Evolutionary conservation across 1,139 yeast genomes (phyloP).

Genomic region (Debaryomyces sp.): DNA sequence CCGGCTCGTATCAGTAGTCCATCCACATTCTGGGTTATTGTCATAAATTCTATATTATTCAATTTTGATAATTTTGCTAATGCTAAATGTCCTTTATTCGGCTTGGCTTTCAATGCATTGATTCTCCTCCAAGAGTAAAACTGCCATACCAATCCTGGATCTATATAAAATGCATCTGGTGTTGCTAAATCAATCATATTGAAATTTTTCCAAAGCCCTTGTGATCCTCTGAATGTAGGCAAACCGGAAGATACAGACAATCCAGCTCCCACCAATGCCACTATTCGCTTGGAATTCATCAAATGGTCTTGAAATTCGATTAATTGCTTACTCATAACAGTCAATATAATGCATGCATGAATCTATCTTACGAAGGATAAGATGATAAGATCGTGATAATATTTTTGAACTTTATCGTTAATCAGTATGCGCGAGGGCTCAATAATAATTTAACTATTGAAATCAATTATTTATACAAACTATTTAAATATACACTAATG

Average conservation of each 20-base stretch:
- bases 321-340: conserved; percentile 21
- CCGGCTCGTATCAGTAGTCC: conserved; percentile 70
- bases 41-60: conserved; percentile 43
- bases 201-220: conserved; percentile 78
- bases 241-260: conserved; percentile 77
- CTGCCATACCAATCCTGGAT: conserved; percentile 90
- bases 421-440: neutral
- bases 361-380: neutral
- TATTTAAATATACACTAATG: conserved; percentile 6
- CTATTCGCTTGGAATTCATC: conserved; percentile 52
- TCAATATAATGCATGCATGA: neutral
- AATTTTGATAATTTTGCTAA: conserved; percentile 51
- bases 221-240: conserved; percentile 71
- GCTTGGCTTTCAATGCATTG: conserved; percentile 64
- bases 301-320: conserved; percentile 62
- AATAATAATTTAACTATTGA: neutral
- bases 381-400: neutral
- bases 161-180: conserved; percentile 82
- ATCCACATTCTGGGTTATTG: conserved; percentile 84
- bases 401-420: neutral
- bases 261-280: conserved; percentile 87
- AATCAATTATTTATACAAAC: neutral
- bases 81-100: conserved; percentile 74
- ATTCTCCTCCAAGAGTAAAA: conserved; percentile 74
- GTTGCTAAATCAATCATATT: conserved; percentile 86